Percentiles rank a stretch among this genome's conserved stretches.
Conservation (phyloP, 441 rosid genomes). For the Erodium texanum region DNA sequence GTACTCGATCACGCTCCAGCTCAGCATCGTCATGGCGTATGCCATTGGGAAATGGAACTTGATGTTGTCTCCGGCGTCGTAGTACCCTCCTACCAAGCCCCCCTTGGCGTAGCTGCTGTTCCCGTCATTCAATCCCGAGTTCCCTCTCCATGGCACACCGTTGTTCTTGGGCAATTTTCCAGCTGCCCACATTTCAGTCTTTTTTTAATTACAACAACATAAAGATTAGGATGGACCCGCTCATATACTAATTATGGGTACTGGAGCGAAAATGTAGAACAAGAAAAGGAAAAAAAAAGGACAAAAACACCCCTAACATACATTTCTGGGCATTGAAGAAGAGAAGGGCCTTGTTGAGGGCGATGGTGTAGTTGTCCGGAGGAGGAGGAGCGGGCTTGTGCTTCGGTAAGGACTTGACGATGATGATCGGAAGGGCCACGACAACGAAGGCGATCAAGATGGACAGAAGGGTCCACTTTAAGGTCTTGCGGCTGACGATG, state of each 20-base stretch:
- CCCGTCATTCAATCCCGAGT: constrained; percentile 65
- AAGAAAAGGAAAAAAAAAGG: constrained; percentile 14
- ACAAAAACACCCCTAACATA: too few species aligned
- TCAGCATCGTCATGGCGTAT: constrained; percentile 72
- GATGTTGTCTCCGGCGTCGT: constrained; percentile 65
- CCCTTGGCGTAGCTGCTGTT: constrained; percentile 30
- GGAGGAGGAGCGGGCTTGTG: constrained; percentile 39
- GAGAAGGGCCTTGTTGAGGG: constrained; percentile 67
- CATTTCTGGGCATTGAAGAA: constrained; percentile 88
- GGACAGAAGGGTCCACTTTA: constrained; percentile 39
- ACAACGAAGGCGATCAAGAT: constrained; percentile 35
- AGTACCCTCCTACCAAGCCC: constrained; percentile 74
- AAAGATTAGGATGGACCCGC: too few species aligned
- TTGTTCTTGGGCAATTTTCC: constrained; percentile 63
- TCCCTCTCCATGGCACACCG: constrained; percentile 59
- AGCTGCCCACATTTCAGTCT: too few species aligned
- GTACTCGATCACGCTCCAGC: constrained; percentile 88
- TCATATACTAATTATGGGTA: not conserved
- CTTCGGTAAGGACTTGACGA: constrained; percentile 50
- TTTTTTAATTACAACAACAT: too few species aligned
- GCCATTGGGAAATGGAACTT: constrained; percentile 90
- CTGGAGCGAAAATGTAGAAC: not conserved
- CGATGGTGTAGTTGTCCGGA: constrained; percentile 63
- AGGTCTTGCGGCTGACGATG: constrained; percentile 41
- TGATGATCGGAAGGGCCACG: constrained; percentile 51